A percentile compares a stretch with the other conserved stretches of the same genome.
Evolutionary conservation across 2,329 filamentous ascomycete species (phyloP).

Genomic region (Parastagonospora nodorum): DNA sequence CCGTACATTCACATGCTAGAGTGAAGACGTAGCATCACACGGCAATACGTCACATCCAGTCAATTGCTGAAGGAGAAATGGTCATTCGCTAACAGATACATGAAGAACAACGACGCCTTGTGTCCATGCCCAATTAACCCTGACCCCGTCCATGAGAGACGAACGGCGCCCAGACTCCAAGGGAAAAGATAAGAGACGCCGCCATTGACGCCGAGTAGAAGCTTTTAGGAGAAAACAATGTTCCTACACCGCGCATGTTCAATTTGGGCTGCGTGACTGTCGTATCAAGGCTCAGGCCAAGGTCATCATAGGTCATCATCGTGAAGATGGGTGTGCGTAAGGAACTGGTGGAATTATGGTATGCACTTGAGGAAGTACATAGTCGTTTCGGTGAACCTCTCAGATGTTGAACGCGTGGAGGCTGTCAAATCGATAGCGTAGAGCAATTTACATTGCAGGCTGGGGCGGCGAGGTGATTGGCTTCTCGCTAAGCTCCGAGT

Average conservation of each 20-base stretch:
- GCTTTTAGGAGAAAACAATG: slow-evolving; percentile 37
- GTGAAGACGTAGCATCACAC: too few species aligned
- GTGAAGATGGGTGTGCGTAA: slow-evolving; percentile 19
- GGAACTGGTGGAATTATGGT: not conserved
- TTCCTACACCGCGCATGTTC: slow-evolving; percentile 24
- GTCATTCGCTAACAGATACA: slow-evolving; percentile 22
- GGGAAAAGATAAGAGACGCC: slow-evolving; percentile 24
- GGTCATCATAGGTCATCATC: slow-evolving; percentile 30
- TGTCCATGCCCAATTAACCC: slow-evolving; percentile 19
- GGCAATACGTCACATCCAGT: not conserved
- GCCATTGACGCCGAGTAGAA: slow-evolving; percentile 21
- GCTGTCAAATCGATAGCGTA: not conserved
- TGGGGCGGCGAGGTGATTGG: slow-evolving; percentile 22
- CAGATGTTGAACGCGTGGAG: not conserved
- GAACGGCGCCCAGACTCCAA: slow-evolving; percentile 3
- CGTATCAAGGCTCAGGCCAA: slow-evolving; percentile 19
- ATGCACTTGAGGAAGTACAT: not conserved
- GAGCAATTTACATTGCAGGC: slow-evolving; percentile 30
- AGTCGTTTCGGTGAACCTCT: not conserved
- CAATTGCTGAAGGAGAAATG: slow-evolving; percentile 9
- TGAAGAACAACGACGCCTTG: slow-evolving; percentile 21
- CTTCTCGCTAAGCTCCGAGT: slow-evolving; percentile 15
- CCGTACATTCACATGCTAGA: too few species aligned
- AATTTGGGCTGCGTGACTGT: slow-evolving; percentile 36
- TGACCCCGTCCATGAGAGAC: slow-evolving; percentile 10